Conservation (phyloP, 495 filamentous ascomycete genomes). For the Neurospora pannonica region DNA sequence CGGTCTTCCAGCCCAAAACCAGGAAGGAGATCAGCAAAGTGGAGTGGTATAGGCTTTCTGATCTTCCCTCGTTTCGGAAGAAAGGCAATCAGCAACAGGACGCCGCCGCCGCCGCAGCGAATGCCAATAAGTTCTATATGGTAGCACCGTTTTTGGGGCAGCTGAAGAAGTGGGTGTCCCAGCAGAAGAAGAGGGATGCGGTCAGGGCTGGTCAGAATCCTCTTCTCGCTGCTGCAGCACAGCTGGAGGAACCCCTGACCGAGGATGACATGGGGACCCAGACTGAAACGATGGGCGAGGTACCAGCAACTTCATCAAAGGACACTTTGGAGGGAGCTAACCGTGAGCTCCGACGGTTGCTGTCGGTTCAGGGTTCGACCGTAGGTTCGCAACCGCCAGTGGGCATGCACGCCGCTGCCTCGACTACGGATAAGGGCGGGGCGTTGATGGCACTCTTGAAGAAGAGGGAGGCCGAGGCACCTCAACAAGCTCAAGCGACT, state of each 20-base stretch:
- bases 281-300: constrained; percentile 10
- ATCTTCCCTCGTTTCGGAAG: constrained; percentile 71
- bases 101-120: constrained; percentile 43
- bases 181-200: constrained; percentile 62
- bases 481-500: constrained; percentile 11
- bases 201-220: constrained; percentile 24
- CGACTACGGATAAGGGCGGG: constrained; percentile 21
- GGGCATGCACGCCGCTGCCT: constrained; percentile 9
- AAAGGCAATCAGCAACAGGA: constrained; percentile 38
- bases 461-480: constrained; percentile 8
- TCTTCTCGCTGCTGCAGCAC: constrained; percentile 16
- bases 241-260: constrained; percentile 29
- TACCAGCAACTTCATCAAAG: constrained; percentile 16
- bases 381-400: constrained; percentile 28
- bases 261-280: constrained; percentile 32
- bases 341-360: constrained; percentile 50
- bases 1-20: constrained; percentile 77
- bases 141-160: constrained; percentile 83
- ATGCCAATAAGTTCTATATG: constrained; percentile 92
- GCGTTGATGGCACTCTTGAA: constrained; percentile 26
- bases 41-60: constrained; percentile 80
- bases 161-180: constrained; percentile 82
- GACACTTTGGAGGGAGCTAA: constrained; percentile 48
- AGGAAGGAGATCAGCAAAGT: constrained; percentile 97
- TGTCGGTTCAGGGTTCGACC: constrained; percentile 49